Conservation (phyloP, 1,139 yeast species). For the Lodderomyces jiufengensis region DNA sequence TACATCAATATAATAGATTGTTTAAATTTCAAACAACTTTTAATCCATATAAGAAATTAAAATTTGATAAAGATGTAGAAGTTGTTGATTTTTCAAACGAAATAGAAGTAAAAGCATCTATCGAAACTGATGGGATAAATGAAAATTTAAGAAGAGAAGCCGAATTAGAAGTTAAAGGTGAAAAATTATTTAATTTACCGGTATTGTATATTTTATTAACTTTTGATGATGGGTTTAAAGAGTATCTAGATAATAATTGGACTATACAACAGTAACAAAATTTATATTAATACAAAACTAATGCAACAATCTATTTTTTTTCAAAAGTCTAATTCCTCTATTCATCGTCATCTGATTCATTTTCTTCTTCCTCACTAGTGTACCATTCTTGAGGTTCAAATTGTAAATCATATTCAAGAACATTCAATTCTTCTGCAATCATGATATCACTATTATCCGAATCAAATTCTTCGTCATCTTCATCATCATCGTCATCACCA, state of each 20-base stretch:
- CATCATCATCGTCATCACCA: conserved; percentile 1
- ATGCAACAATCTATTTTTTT: too few species aligned
- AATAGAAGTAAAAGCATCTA: not conserved
- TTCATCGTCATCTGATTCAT: not conserved
- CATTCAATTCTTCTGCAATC: conserved; percentile 13
- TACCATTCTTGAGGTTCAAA: conserved; percentile 15
- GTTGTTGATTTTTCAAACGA: not conserved
- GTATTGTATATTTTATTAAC: conserved; percentile 18
- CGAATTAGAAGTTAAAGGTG: conserved; percentile 14
- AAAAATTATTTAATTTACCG: conserved; percentile 20
- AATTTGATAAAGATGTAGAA: not conserved
- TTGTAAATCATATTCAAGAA: conserved; percentile 12
- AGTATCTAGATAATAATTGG: conserved; percentile 13
- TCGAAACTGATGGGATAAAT: not conserved
- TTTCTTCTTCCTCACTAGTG: conserved; percentile 4
- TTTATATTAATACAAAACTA: too few species aligned
- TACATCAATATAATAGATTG: conserved; percentile 13
- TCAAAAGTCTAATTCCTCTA: too few species aligned
- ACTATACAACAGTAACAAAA: conserved; percentile 11
- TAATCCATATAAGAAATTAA: conserved; percentile 12
- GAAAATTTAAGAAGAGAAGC: conserved; percentile 4
- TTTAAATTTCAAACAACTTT: conserved; percentile 6
- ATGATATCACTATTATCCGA: conserved; percentile 10
- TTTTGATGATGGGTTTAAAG: conserved; percentile 6
- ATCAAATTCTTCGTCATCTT: not conserved